Base-by-base conservation (phyloP, 805 yeast genomes). In the Yarrowia hollandica region DNA sequence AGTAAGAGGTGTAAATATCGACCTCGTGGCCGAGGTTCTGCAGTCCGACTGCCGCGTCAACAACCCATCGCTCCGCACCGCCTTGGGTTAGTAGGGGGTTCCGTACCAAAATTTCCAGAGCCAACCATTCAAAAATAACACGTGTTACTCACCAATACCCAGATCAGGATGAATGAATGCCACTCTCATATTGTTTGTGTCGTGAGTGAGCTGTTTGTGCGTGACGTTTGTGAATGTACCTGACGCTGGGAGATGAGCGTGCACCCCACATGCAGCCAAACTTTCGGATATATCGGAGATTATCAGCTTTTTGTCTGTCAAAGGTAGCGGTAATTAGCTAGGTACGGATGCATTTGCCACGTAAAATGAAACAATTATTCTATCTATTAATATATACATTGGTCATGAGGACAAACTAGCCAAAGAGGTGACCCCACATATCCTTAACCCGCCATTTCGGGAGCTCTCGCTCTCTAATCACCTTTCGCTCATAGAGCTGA, bases 61-160 rank as follows among this genome's bases (percentile, higher is more conserved):
- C 96, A 1, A 94, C 90, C n/a, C 95, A 78, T 61, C 99, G 78
- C 69, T 94, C 99, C 1, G 99, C 99, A 4, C 99, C 99, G 5
- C 87, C 52, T 44, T n/a, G 7, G 8, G 52, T 44, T 28, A 44
- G 35, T 28, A 25, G 28, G 10, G 28, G 28, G 73, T 69, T 31
- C 23, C 12, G 14, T 16, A 14, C n/a, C 14, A 7, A 15, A 22
- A 21, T 10, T 16, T 25, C 15, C n/a, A 11, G 28, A 18, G 18
- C 18, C 16, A 18, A 52, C 71, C n/a, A n/a, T n/a, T n/a, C n/a
- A n/a, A n/a, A 9, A 11, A 6, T 4, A 3, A 38, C 18, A 5
- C 15, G 23, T 4, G 5, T 19, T 61, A 64, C 90, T 19, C 52
- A 44, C 52, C 99, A 60, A 92, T 92, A 0, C 99, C 99, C 58